Percentiles rank a stretch among this genome's conserved stretches.
These are phyloP conservation scores for Lotmaria passim DNA, from an alignment of 208 protist genomes.

Conservation along the genomic window DNA sequence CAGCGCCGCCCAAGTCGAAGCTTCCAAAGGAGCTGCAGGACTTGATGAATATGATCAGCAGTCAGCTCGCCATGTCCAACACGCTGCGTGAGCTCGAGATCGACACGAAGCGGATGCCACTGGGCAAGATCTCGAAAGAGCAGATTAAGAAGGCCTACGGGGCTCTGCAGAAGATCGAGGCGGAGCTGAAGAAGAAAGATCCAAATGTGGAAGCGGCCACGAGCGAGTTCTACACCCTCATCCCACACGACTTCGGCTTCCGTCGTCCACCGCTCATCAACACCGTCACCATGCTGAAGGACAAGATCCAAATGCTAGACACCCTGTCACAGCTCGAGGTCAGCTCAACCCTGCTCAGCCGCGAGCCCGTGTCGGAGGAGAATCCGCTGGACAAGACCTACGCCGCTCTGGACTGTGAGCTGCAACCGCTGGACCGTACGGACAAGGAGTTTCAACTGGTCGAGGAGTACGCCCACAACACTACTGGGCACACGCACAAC, in stretches of 20 bases:
- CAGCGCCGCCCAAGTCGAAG: constrained; percentile 33
- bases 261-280: constrained; percentile 62
- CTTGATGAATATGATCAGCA: constrained; percentile 73
- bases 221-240: constrained; percentile 81
- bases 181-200: constrained; percentile 56
- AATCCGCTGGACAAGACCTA: constrained; percentile 74
- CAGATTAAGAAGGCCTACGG: constrained; percentile 69
- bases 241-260: constrained; percentile 82
- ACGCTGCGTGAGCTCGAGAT: constrained; percentile 80
- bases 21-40: constrained; percentile 51
- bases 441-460: constrained; percentile 54
- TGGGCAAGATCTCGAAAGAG: constrained; percentile 83
- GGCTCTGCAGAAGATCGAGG: constrained; percentile 60
- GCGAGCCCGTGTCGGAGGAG: constrained; percentile 21
- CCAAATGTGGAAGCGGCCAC: constrained; percentile 49
- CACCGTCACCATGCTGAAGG: constrained; percentile 50
- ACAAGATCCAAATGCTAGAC: constrained; percentile 86
- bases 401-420: constrained; percentile 50
- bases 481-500: constrained; percentile 73
- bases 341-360: constrained; percentile 62
- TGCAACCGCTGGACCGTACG: constrained; percentile 37
- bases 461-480: constrained; percentile 73
- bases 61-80: constrained; percentile 57
- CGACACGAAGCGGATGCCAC: constrained; percentile 79
- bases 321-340: constrained; percentile 82